phyloP scores from a whole-genome alignment of 345 rosid genomes.

The Odontarrhena argentea region DNA sequence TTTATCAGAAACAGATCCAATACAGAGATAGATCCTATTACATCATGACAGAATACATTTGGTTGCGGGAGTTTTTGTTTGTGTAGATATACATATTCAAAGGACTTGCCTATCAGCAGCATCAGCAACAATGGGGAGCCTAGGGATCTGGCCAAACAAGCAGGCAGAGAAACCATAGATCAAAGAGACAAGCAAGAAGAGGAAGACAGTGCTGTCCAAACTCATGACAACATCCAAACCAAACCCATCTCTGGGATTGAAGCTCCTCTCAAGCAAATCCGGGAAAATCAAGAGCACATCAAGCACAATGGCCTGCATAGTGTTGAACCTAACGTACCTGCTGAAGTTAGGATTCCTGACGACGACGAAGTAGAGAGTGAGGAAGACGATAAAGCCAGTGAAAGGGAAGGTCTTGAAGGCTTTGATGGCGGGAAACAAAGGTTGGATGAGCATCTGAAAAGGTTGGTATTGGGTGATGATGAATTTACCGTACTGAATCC shows the following conservation, averaged over 20 bases:
- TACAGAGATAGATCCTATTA: slow-evolving; percentile 15
- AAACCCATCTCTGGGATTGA: slow-evolving; percentile 71
- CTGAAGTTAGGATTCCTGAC: slow-evolving; percentile 84
- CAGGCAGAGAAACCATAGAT: slow-evolving; percentile 87
- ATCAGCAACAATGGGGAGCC: slow-evolving; percentile 96
- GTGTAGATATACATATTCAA: slow-evolving; percentile 26
- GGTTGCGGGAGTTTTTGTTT: too few relatives aligned
- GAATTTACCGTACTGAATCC: slow-evolving; percentile 86
- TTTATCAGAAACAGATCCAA: slow-evolving; percentile 30
- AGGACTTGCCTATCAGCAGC: slow-evolving; percentile 98
- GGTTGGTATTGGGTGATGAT: slow-evolving; percentile 72
- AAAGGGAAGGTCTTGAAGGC: slow-evolving; percentile 88
- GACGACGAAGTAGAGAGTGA: slow-evolving; percentile 83
- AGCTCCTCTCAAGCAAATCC: slow-evolving; percentile 87
- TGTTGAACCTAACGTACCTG: slow-evolving; percentile 95
- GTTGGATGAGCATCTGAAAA: slow-evolving; percentile 67
- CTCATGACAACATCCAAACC: slow-evolving; percentile 94
- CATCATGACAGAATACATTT: too few relatives aligned
- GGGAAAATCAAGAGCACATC: slow-evolving; percentile 90
- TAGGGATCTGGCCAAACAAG: slow-evolving; percentile 79
- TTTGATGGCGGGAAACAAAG: slow-evolving; percentile 74
- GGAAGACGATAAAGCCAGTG: slow-evolving; percentile 75
- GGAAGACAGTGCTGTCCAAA: slow-evolving; percentile 87
- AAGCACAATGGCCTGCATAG: slow-evolving; percentile 94
- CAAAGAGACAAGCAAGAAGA: slow-evolving; percentile 83